Conservation (phyloP, 306 rosid genomes). For the Pterocarpus santalinus region DNA sequence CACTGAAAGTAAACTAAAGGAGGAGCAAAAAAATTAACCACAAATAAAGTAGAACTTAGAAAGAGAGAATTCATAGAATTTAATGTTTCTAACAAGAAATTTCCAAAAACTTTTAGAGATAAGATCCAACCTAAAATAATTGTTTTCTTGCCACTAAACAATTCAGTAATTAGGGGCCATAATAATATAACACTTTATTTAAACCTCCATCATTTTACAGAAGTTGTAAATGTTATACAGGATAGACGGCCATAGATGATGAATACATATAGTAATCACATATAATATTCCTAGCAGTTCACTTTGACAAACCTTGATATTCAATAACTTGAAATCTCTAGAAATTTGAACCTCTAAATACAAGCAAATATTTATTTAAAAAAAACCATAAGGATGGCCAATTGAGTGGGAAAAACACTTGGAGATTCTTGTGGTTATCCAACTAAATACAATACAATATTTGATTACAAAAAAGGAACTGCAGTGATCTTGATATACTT, state of each 20-base stretch:
- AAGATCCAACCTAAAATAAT: slow-evolving; percentile 17
- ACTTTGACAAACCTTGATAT: neutral
- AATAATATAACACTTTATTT: slow-evolving; percentile 5
- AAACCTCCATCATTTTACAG: neutral
- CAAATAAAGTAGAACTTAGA: slow-evolving; percentile 35
- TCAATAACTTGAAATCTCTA: slow-evolving; percentile 29
- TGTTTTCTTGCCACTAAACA: slow-evolving; percentile 26
- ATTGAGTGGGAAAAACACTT: neutral
- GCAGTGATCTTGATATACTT: neutral
- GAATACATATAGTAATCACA: slow-evolving; percentile 9
- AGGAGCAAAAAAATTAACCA: neutral
- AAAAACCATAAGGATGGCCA: slow-evolving; percentile 15
- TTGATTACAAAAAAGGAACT: slow-evolving; percentile 15
- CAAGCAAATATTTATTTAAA: neutral
- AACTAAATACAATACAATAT: slow-evolving; percentile 22
- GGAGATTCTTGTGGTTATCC: slow-evolving; percentile 19
- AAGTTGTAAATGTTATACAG: neutral
- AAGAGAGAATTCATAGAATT: slow-evolving; percentile 22
- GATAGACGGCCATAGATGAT: neutral
- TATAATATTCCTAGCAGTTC: slow-evolving; percentile 12
- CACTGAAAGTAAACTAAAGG: slow-evolving; percentile 23
- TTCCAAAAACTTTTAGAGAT: neutral
- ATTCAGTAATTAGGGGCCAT: slow-evolving; percentile 24
- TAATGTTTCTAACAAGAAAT: slow-evolving; percentile 5
- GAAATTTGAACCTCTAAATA: slow-evolving; percentile 8